Evolutionary conservation across 164 flowering plant genomes (phyloP).

Genomic region (Nelumbo lutea): DNA sequence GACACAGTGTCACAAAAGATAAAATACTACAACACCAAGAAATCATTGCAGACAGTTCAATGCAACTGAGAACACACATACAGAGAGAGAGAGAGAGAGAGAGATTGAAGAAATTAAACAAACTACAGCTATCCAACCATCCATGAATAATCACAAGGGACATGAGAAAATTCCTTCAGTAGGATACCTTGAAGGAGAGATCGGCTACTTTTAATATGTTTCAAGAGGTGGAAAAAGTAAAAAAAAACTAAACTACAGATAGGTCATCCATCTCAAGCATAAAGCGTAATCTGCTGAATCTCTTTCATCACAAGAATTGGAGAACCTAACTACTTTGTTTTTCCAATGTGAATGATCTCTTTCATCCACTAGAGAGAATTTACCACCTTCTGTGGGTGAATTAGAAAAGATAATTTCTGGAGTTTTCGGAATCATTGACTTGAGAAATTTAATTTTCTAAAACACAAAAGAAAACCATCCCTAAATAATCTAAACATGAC

Average conservation of each 20-base stretch:
- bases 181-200: neutral
- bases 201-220: neutral
- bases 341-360: neutral
- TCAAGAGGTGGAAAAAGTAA: neutral
- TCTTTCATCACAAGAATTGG: neutral
- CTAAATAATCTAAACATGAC: neutral
- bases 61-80: too few species aligned
- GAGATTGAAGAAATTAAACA: neutral
- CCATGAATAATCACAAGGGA: too few species aligned
- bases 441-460: neutral
- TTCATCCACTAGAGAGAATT: neutral
- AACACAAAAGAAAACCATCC: neutral
- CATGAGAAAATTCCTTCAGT: too few species aligned
- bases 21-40: too few species aligned
- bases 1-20: too few species aligned
- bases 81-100: constrained; percentile 1
- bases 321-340: neutral
- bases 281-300: neutral
- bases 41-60: too few species aligned
- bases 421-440: neutral
- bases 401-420: neutral
- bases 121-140: neutral
- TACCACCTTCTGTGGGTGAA: too few species aligned
- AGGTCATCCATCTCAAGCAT: neutral
- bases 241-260: neutral